Conservation (phyloP, 208 protist genomes). For the Leishmania martiniquensis region DNA sequence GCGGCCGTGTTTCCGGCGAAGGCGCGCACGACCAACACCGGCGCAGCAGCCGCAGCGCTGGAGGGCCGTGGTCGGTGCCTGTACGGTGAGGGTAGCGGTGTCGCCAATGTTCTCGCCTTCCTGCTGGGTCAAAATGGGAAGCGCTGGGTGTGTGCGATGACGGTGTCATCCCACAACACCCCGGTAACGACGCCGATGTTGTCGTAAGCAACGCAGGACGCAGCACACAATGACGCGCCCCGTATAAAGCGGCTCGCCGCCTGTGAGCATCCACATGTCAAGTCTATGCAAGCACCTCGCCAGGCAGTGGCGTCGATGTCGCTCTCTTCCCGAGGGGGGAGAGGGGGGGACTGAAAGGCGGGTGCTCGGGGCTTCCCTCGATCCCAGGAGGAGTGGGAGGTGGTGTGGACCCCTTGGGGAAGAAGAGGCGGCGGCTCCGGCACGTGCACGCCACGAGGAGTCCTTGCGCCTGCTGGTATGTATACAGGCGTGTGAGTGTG, state of each 20-base stretch:
- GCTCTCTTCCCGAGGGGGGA: no score
- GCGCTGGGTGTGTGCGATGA: constrained; percentile 60
- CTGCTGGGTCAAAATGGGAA: constrained; percentile 26
- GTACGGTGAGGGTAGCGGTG: constrained; percentile 42
- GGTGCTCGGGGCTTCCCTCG: no score
- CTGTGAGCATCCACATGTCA: background rate
- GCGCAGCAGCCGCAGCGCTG: constrained; percentile 7
- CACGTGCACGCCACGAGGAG: no score
- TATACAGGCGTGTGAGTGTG: background rate
- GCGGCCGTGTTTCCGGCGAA: constrained; percentile 38
- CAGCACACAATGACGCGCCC: background rate
- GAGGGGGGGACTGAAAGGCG: background rate
- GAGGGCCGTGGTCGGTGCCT: constrained; percentile 34
- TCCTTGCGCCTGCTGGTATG: no score
- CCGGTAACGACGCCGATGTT: constrained; percentile 50
- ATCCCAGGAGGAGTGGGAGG: background rate
- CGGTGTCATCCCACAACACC: constrained; percentile 53
- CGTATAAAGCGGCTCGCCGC: background rate
- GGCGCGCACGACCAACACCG: constrained; percentile 8
- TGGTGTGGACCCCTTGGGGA: no score
- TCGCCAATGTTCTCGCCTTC: constrained; percentile 54
- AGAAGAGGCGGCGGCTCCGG: no score
- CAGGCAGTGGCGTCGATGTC: no score
- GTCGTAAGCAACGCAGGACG: constrained; percentile 15
- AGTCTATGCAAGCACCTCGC: background rate